These are phyloP conservation scores for Corniculantispora saksenae DNA, from an alignment of 2,329 filamentous ascomycete species.

Conservation along the genomic window DNA sequence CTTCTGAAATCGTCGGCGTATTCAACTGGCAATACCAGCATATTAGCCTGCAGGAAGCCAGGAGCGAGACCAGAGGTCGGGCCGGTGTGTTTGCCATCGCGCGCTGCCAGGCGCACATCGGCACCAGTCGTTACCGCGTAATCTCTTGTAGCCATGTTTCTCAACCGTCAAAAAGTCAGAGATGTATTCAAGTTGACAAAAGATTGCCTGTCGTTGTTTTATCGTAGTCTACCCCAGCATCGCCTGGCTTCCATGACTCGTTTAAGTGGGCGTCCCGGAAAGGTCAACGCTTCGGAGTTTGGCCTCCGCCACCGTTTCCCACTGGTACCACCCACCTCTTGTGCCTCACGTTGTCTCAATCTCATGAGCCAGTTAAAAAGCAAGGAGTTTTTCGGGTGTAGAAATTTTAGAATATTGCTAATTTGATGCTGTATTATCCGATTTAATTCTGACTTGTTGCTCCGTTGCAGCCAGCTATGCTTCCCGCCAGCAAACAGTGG, in stretches of 20 bases:
- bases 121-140: conserved; percentile 30
- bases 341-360: not conserved
- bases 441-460: not conserved
- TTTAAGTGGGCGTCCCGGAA: not conserved
- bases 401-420: not conserved
- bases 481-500: too few species aligned
- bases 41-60: conserved; percentile 60
- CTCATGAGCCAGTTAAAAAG: not conserved
- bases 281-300: not conserved
- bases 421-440: conserved; percentile 4
- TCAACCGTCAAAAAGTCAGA: too few species aligned
- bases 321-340: not conserved
- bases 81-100: conserved; percentile 39
- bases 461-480: not conserved
- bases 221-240: not conserved
- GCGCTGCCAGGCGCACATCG: conserved; percentile 46
- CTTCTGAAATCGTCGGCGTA: conserved; percentile 60
- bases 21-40: conserved; percentile 58
- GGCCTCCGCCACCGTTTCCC: not conserved
- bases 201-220: not conserved
- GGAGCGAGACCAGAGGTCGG: conserved; percentile 58
- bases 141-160: not conserved
- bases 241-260: not conserved
- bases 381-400: not conserved
- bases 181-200: not conserved